Evolutionary conservation across 352 stramenopile species (phyloP), one percentile per base, ranked within the genome.

Genomic region (Globisporangium recalcitrans): DNA sequence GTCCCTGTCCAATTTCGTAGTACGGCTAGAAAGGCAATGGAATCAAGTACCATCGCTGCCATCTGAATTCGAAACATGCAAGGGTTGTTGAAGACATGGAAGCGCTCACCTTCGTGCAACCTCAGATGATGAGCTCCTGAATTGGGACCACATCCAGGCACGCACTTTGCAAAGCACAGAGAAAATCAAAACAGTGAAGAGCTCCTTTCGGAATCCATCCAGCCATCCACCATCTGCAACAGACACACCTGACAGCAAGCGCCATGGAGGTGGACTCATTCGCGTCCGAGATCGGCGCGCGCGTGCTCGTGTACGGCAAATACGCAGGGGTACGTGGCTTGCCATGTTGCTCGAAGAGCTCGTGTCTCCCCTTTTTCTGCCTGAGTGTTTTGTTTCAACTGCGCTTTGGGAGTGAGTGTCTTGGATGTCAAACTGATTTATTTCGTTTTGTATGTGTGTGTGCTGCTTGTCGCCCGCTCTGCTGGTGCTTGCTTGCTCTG

Each of bases 251-350:
- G 16, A 46, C 38, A 47, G 44, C 24, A 16, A 68, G 74, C 65
- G 70, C 72, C 26, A 61, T 73, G 26, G 68, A 82, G 6, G 55
- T 65, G 13, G 66, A 73, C 36, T 54, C 56, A 19, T 74, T 82
- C 58, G 69, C 34, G 42, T 63, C 80, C 44, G 67, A 73, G 44
- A 31, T 68, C 24, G 75, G 74, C 36, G 68, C 62, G 29, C 80
- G 75, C 54, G 85, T 95, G 68, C 70, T 95, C 21, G 82, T 95
- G 52, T 86, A 76, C 63, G 79, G 83, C 67, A 93, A 93, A 58
- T 79, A 91, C 61, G 82, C 83, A 55, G 85, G 83, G 42, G 85
- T 95, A 71, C 62, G 76, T 77, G 1, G 47, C 26, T 56, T 11
- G 24, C 7, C 49, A 14, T 40, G 19, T 8, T 40, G 9, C 49